These are phyloP conservation scores for Botrytis elliptica DNA, from an alignment of 2,329 filamentous ascomycete species.

Conservation along the genomic window DNA sequence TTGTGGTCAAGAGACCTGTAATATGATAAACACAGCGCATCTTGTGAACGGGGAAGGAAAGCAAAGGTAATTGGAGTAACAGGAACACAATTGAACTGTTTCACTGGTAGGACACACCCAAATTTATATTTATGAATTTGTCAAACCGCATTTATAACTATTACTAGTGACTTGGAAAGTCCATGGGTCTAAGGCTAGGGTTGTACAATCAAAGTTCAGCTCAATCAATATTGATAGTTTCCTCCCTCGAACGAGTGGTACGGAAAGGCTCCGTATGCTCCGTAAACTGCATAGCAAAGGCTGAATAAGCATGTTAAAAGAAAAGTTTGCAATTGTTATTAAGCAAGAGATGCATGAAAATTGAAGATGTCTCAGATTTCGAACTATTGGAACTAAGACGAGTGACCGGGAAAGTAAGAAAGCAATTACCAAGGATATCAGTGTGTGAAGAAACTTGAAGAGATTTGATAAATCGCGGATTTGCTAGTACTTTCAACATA, in stretches of 20 bases:
- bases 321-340: background rate
- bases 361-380: background rate
- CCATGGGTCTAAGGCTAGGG: background rate
- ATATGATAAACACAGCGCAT: background rate
- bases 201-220: background rate
- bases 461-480: background rate
- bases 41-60: background rate
- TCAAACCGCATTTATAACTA: background rate
- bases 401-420: background rate
- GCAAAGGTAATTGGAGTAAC: background rate
- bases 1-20: background rate
- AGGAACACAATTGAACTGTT: background rate
- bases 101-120: background rate
- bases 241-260: background rate
- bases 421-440: background rate
- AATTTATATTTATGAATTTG: background rate
- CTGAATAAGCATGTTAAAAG: background rate
- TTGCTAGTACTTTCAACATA: background rate
- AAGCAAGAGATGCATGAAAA: slow-evolving; percentile 2
- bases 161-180: background rate
- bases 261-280: background rate
- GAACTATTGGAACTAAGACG: background rate
- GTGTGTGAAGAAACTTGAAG: background rate
- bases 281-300: background rate
- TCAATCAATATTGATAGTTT: background rate